Percentiles rank a stretch among this genome's conserved stretches.
These are phyloP conservation scores for Microdochium bolleyi DNA, from an alignment of 2,329 filamentous ascomycete species.

Conservation along the genomic window DNA sequence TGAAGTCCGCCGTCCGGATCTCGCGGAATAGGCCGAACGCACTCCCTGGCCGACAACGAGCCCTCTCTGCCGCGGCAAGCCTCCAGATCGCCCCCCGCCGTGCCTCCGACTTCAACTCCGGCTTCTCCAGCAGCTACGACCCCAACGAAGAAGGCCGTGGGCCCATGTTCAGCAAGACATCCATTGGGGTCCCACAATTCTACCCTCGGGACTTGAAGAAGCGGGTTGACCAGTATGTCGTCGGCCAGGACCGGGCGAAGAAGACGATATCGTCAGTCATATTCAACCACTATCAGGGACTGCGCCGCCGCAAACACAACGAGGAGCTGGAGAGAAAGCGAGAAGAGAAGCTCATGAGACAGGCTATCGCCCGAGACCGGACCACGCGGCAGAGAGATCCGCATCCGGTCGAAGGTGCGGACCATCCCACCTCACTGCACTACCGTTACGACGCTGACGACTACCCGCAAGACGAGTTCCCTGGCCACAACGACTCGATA, in stretches of 20 bases:
- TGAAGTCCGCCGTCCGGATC: neutral
- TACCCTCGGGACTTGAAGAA: constrained; percentile 71
- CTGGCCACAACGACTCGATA: constrained; percentile 40
- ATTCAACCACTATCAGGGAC: constrained; percentile 92
- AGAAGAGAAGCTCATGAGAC: constrained; percentile 60
- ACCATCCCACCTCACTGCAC: constrained; percentile 19
- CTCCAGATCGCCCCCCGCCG: constrained; percentile 26
- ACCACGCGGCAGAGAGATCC: constrained; percentile 46
- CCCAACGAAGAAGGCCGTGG: constrained; percentile 45
- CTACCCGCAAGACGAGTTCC: constrained; percentile 42
- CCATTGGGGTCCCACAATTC: constrained; percentile 53
- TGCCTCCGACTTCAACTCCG: constrained; percentile 43
- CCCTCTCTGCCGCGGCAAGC: constrained; percentile 19
- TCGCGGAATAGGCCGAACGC: neutral
- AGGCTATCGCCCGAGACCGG: constrained; percentile 63
- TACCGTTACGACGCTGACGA: constrained; percentile 24
- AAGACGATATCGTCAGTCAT: constrained; percentile 88
- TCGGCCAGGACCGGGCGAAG: constrained; percentile 91
- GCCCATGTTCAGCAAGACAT: constrained; percentile 51
- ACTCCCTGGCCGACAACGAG: constrained; percentile 4
- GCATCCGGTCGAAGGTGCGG: constrained; percentile 72
- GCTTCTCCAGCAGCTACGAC: constrained; percentile 53
- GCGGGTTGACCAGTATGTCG: constrained; percentile 90
- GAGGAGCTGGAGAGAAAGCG: constrained; percentile 56
- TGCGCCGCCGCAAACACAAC: constrained; percentile 70